Percentiles rank a stretch among this genome's conserved stretches.
phyloP scores from a whole-genome alignment of 2,329 filamentous ascomycete genomes.

The Hymenoscyphus linearis region DNA sequence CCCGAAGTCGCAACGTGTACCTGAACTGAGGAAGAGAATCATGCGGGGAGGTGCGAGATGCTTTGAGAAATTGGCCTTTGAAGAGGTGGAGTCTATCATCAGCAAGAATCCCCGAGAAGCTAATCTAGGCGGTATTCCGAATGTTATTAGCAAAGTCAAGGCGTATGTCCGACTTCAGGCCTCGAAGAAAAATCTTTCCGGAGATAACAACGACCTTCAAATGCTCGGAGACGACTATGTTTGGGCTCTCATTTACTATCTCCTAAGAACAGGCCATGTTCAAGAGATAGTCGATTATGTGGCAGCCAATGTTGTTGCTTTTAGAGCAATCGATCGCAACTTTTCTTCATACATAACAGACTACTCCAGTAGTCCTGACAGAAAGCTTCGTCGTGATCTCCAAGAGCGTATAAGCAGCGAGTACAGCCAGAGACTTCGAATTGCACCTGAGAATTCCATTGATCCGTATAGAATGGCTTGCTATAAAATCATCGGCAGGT shows the following conservation, averaged over 20 bases:
- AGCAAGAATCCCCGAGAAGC: conserved; percentile 83
- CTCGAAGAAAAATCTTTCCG: conserved; percentile 75
- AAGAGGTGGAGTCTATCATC: conserved; percentile 71
- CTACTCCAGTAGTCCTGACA: conserved; percentile 72
- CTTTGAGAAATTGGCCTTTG: conserved; percentile 76
- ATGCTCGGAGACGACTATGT: conserved; percentile 76
- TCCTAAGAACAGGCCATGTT: conserved; percentile 79
- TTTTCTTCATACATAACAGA: conserved; percentile 84
- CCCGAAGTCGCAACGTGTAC: conserved; percentile 55
- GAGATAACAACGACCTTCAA: conserved; percentile 76
- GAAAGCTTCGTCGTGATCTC: conserved; percentile 70
- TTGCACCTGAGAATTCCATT: conserved; percentile 78
- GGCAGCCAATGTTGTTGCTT: conserved; percentile 69
- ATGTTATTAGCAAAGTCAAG: conserved; percentile 83
- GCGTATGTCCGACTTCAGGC: conserved; percentile 83
- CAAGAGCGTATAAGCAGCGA: conserved; percentile 87
- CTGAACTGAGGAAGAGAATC: conserved; percentile 71
- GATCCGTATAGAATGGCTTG: conserved; percentile 96
- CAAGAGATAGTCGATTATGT: conserved; percentile 84
- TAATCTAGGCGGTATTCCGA: conserved; percentile 81
- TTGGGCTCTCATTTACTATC: conserved; percentile 92
- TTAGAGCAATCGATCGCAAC: conserved; percentile 84
- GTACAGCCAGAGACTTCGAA: conserved; percentile 77
- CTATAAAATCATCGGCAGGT: conserved; percentile 92
- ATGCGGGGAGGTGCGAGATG: conserved; percentile 73